These are phyloP conservation scores for Knoxdaviesia capensis DNA, from an alignment of 2,329 filamentous ascomycete species.

Conservation along the genomic window DNA sequence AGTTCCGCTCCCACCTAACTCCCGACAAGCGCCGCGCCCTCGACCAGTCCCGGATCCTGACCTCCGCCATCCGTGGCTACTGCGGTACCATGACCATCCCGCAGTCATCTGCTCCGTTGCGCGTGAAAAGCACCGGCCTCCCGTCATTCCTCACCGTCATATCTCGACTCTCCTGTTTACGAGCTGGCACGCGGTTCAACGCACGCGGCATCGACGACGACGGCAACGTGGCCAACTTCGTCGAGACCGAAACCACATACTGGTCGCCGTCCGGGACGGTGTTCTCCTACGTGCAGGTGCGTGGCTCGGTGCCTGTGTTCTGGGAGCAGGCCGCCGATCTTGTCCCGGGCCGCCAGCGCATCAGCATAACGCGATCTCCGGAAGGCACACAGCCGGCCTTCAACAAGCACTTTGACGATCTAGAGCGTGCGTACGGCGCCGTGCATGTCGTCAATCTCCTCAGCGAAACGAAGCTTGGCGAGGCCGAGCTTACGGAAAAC, in stretches of 20 bases:
- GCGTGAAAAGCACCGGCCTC: slow-evolving; percentile 37
- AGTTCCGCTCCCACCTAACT: slow-evolving; percentile 69
- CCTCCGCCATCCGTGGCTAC: slow-evolving; percentile 85
- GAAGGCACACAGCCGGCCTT: slow-evolving; percentile 91
- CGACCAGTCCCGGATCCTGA: slow-evolving; percentile 76
- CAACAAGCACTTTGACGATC: slow-evolving; percentile 79
- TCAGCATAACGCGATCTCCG: slow-evolving; percentile 67
- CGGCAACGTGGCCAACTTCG: slow-evolving; percentile 93
- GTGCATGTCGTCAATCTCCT: slow-evolving; percentile 87
- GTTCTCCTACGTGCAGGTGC: slow-evolving; percentile 85
- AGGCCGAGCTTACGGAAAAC: slow-evolving; percentile 61
- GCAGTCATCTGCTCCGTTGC: slow-evolving; percentile 48
- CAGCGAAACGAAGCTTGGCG: slow-evolving; percentile 73
- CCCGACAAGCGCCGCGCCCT: slow-evolving; percentile 55
- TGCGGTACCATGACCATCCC: slow-evolving; percentile 75
- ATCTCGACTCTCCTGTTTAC: slow-evolving; percentile 71
- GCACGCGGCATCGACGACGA: slow-evolving; percentile 95
- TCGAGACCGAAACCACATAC: slow-evolving; percentile 90
- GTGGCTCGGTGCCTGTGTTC: slow-evolving; percentile 87
- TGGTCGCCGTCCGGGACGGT: slow-evolving; percentile 60
- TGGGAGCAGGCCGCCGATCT: slow-evolving; percentile 89
- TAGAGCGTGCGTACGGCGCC: slow-evolving; percentile 72
- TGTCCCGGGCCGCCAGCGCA: slow-evolving; percentile 84
- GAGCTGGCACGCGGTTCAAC: slow-evolving; percentile 91
- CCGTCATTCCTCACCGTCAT: slow-evolving; percentile 78